A percentile compares a stretch with the other conserved stretches of the same genome.
Evolutionary conservation across 345 rosid species (phyloP).

Genomic region (Salix caprea): DNA sequence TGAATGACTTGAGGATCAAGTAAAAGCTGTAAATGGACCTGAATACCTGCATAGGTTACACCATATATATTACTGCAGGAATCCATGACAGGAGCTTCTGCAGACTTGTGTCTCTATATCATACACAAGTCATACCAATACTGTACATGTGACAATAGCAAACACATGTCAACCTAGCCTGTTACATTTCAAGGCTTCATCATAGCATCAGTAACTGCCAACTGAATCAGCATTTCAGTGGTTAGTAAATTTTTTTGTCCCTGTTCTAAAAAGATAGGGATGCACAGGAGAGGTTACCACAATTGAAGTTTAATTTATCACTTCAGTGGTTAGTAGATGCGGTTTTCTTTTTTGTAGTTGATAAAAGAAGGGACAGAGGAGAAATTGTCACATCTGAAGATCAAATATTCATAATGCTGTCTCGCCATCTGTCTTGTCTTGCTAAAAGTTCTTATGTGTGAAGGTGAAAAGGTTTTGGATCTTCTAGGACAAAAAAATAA

Average conservation of each 20-base stretch:
- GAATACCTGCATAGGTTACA: neutral
- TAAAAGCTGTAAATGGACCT: neutral
- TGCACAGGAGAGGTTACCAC: neutral
- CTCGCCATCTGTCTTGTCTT: neutral
- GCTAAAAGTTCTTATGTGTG: neutral
- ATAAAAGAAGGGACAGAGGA: neutral
- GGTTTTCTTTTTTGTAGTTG: neutral
- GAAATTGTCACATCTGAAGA: neutral
- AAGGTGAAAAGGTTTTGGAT: neutral
- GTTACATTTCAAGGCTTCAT: neutral
- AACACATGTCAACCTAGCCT: neutral
- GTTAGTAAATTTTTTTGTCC: neutral
- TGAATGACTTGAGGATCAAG: neutral
- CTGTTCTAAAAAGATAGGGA: neutral
- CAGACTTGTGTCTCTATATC: neutral
- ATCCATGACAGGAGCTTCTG: neutral
- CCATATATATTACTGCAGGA: neutral
- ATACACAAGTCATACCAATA: neutral
- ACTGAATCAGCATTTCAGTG: neutral
- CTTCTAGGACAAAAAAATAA: neutral
- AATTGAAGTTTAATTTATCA: neutral
- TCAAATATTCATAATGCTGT: neutral
- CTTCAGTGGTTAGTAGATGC: neutral
- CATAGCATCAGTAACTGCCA: neutral
- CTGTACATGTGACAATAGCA: neutral